These are phyloP conservation scores for Cenchrus fungigraminus DNA, from an alignment of 176 grass and related monocot genomes.

Conservation along the genomic window DNA sequence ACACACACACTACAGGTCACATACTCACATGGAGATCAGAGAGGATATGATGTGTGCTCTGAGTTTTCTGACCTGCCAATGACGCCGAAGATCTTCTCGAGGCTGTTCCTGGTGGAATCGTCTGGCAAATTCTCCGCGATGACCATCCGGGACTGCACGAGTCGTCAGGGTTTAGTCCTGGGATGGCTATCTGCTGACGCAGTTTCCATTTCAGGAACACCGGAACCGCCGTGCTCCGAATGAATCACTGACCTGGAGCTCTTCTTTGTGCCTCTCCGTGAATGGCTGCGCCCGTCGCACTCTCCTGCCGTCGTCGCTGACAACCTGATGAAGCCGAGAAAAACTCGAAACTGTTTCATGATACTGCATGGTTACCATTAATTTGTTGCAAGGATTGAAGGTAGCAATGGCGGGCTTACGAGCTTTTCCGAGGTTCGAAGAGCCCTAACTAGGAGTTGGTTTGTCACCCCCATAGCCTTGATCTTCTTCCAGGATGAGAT, in stretches of 20 bases:
- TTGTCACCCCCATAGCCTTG: slow-evolving; percentile 54
- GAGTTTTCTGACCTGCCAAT: slow-evolving; percentile 64
- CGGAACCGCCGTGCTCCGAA: background rate
- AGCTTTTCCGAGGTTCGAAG: slow-evolving; percentile 65
- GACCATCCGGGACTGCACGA: slow-evolving; percentile 62
- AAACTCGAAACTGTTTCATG: background rate
- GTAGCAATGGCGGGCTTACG: slow-evolving; percentile 13
- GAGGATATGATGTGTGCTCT: background rate
- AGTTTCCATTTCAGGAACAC: background rate
- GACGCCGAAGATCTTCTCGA: slow-evolving; percentile 62
- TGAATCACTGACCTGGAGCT: slow-evolving; percentile 51
- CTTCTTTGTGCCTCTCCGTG: slow-evolving; percentile 63
- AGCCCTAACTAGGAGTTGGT: slow-evolving; percentile 51
- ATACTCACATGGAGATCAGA: background rate
- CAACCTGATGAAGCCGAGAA: slow-evolving; percentile 36
- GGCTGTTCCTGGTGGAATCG: slow-evolving; percentile 59
- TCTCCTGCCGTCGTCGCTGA: slow-evolving; percentile 65
- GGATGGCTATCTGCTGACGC: background rate
- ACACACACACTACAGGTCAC: background rate
- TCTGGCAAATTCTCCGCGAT: slow-evolving; percentile 63
- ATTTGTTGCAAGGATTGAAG: background rate
- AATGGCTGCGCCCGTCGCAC: slow-evolving; percentile 53
- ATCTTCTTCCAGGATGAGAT: slow-evolving; percentile 78
- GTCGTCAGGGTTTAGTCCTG: background rate
- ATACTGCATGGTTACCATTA: background rate